Evolutionary conservation across 2,329 filamentous ascomycete species (phyloP).

Genomic region (Beauveria rudraprayagi): DNA sequence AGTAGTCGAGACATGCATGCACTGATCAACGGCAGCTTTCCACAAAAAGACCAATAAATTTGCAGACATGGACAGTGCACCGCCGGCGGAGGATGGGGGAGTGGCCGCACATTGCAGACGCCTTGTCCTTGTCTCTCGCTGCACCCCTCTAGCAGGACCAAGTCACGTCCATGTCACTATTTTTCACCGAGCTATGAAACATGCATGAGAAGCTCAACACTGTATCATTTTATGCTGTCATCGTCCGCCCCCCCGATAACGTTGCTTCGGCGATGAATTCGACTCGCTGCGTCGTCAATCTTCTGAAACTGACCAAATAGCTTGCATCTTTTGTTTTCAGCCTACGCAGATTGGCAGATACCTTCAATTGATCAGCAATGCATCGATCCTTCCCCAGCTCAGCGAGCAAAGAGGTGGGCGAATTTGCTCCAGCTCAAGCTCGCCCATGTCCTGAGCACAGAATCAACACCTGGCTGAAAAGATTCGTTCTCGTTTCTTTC

Average conservation of each 20-base stretch:
- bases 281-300: not conserved
- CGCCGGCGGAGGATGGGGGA: not conserved
- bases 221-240: not conserved
- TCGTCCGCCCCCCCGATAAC: not conserved
- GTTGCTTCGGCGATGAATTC: not conserved
- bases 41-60: not conserved
- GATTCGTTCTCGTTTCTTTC: not conserved
- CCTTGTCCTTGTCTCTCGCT: not conserved
- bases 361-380: not conserved
- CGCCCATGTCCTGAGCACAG: not conserved
- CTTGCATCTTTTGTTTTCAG: not conserved
- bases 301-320: not conserved
- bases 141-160: not conserved
- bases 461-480: not conserved
- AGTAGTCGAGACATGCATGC: too few relatives aligned
- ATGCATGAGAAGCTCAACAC: not conserved
- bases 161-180: not conserved
- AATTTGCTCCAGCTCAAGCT: not conserved
- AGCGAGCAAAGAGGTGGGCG: not conserved
- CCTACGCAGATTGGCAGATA: too few relatives aligned
- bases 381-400: not conserved
- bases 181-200: not conserved
- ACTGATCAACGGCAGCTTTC: not conserved
- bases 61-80: not conserved
- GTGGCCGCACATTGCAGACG: not conserved